Percentiles rank a stretch among this genome's conserved stretches.
These are phyloP conservation scores for Anthostomella pinea DNA, from an alignment of 2,329 filamentous ascomycete species.

Conservation along the genomic window DNA sequence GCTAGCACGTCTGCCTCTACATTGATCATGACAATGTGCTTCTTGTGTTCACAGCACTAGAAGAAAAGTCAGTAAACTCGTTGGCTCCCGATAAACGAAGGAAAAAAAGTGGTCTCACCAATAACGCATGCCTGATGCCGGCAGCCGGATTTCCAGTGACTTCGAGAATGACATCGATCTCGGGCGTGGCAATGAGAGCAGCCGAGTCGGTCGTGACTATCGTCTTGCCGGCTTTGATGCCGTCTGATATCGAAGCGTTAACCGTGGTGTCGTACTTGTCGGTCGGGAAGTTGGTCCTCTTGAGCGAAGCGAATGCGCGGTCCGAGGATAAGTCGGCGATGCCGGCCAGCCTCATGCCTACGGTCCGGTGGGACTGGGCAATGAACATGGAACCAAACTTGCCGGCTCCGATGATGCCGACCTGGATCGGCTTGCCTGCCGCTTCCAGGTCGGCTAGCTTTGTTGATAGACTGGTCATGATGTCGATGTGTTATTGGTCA, in stretches of 20 bases:
- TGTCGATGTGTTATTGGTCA: slow-evolving; percentile 1
- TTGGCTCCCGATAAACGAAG: too few relatives aligned
- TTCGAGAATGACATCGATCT: slow-evolving; percentile 43
- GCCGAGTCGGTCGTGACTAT: slow-evolving; percentile 42
- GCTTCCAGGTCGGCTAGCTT: slow-evolving; percentile 40
- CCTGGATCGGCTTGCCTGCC: slow-evolving; percentile 37
- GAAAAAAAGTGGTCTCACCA: too few relatives aligned
- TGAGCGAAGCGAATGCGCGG: slow-evolving; percentile 38
- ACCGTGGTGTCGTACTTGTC: slow-evolving; percentile 36
- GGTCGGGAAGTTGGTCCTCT: slow-evolving; percentile 38
- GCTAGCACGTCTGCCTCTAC: slow-evolving; percentile 44
- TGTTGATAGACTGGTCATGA: slow-evolving; percentile 39
- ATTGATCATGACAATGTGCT: slow-evolving; percentile 48
- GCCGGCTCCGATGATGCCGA: slow-evolving; percentile 44
- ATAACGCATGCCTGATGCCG: slow-evolving; percentile 40
- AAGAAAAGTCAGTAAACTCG: too few relatives aligned
- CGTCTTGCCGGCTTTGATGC: slow-evolving; percentile 39
- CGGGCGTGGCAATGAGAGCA: slow-evolving; percentile 39
- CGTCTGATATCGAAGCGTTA: slow-evolving; percentile 35
- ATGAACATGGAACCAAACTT: slow-evolving; percentile 48
- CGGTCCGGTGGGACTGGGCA: slow-evolving; percentile 41
- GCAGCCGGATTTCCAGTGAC: slow-evolving; percentile 42
- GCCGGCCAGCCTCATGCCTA: slow-evolving; percentile 40
- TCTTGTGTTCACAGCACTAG: slow-evolving; percentile 45
- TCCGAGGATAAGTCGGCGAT: slow-evolving; percentile 43